These are phyloP conservation scores for Roridomyces roridus DNA, from an alignment of 768 basidiomycete species.

Conservation along the genomic window DNA sequence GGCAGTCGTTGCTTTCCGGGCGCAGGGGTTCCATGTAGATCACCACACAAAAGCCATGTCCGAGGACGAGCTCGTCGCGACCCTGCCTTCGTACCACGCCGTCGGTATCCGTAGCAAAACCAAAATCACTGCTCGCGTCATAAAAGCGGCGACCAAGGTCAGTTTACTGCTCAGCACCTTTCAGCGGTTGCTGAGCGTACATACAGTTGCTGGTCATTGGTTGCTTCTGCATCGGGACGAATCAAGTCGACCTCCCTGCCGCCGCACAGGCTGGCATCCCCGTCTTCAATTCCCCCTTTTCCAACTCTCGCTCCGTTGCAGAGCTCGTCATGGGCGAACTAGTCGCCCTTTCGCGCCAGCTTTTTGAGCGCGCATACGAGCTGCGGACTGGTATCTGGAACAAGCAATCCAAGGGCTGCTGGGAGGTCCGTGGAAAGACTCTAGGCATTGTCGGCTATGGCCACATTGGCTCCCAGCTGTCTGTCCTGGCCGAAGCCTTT, in stretches of 20 bases:
- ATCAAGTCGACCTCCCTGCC: constrained; percentile 90
- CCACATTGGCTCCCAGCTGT: constrained; percentile 97
- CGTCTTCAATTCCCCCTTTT: constrained; percentile 99
- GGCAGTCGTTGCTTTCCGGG: constrained; percentile 80
- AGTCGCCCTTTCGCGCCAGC: constrained; percentile 92
- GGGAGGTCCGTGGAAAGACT: constrained; percentile 98
- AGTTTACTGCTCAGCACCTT: constrained; percentile 22
- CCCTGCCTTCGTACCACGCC: constrained; percentile 86
- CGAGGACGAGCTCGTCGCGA: constrained; percentile 92
- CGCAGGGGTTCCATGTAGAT: constrained; percentile 91
- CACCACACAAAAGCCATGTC: constrained; percentile 83
- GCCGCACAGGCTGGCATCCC: constrained; percentile 91
- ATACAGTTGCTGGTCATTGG: constrained; percentile 90
- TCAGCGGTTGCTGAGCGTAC: neutral
- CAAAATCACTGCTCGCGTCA: constrained; percentile 89
- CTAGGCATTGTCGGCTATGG: constrained; percentile 98
- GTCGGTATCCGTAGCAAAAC: constrained; percentile 98
- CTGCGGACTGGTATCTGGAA: constrained; percentile 94
- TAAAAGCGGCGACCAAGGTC: constrained; percentile 88
- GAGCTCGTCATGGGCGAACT: constrained; percentile 96
- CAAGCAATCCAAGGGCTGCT: constrained; percentile 98
- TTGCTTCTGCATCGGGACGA: constrained; percentile 99
- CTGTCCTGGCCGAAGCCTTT: constrained; percentile 94
- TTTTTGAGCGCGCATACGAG: constrained; percentile 88
- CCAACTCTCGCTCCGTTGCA: constrained; percentile 98